Evolutionary conservation across 345 rosid genomes (phyloP), one percentile per base, ranked within the genome.

Genomic region (Nephelium lappaceum): DNA sequence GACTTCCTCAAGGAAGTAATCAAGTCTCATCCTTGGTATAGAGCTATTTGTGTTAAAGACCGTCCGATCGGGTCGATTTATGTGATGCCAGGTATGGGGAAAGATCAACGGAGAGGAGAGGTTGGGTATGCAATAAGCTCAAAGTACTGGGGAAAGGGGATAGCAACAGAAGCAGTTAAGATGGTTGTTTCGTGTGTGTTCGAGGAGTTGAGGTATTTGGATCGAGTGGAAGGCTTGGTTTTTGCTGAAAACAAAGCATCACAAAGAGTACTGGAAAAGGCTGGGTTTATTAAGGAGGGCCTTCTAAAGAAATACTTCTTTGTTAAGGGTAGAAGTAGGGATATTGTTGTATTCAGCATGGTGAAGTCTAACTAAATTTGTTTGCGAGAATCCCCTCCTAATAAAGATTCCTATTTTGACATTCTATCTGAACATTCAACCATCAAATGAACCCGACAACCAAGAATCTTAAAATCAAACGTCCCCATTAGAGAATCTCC

Each of bases 61-160:
- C 57, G 27, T 8, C 81, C 84, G 3, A 21, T 67, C 1, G 75
- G 80, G 51, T 67, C 67, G 5, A 79, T 79, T 8, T 79, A n/a
- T 16, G 78, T 71, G 39, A 55, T 47, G 75, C 82, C 80, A 5
- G 77, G 82, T 1, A 36, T 1, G 0, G 72, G 74, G 65, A 72
- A 39, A 39, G 80, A 83, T 27, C 47, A 49, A 6, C 61, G 82
- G n/a, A 71, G 51, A 76, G 82, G 82, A 24, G 82, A 79, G 77
- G 71, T 76, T 9, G 80, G 85, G 18, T 58, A 79, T 67, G 80
- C 82, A 0, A n/a, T 76, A 51, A 53, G 45, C 18, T 57, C 67
- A 8, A 23, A 45, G 18, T 75, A 76, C 75, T 72, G 81, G 78
- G 82, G 78, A 9, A 72, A 72, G 41, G 64, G 79, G 14, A 70